Base-by-base conservation (phyloP, 2,329 filamentous ascomycete species). In the Thielaviopsis euricoi region DNA sequence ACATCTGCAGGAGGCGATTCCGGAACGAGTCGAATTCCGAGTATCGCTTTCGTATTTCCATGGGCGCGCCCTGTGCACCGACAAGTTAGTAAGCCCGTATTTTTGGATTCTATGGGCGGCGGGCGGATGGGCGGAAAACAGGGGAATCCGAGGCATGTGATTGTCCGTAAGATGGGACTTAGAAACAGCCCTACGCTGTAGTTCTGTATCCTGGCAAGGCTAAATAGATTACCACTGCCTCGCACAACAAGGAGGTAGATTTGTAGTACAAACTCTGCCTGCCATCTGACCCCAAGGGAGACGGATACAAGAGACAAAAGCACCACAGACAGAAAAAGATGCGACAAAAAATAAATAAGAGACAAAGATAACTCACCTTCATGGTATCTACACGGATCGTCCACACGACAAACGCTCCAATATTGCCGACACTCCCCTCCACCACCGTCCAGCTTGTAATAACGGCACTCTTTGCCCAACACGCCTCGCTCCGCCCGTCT, bases 341-440 rank as follows among this genome's bases (percentile, higher is more conserved):
- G 7, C 29, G 12, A 33, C 29, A 33, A 6, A 33, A 5, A 33
- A 33, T n/a, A 6, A n/a, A 26, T 25, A 43, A 43, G 7, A 43
- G 17, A 40, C 5, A 40, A 43, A 33, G 12, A 50, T 21, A 46
- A 77, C 82, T 68, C 68, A 90, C 89, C 69, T 82, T 85, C 55
- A 97, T 73, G 3, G 89, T 96, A 68, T 93, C 83, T 51, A 98
- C 87, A 53, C 78, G 82, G 65, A 93, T 89, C 67, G 89, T 93
- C 87, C 88, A 98, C 7, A 95, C 89, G 1, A 96, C 88, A 72
- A 97, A 98, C 1, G 90, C 87, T n/a, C 91, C 91, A 26, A 82
- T 76, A 63, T 75, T 79, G 15, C 75, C 78, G 40, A 75, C 68
- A 62, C 76, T 76, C 55, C 78, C 75, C 60, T 81, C 79, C 52